phyloP scores from a whole-genome alignment of 2,329 filamentous ascomycete species.

The Cladobotryum protrusum region DNA sequence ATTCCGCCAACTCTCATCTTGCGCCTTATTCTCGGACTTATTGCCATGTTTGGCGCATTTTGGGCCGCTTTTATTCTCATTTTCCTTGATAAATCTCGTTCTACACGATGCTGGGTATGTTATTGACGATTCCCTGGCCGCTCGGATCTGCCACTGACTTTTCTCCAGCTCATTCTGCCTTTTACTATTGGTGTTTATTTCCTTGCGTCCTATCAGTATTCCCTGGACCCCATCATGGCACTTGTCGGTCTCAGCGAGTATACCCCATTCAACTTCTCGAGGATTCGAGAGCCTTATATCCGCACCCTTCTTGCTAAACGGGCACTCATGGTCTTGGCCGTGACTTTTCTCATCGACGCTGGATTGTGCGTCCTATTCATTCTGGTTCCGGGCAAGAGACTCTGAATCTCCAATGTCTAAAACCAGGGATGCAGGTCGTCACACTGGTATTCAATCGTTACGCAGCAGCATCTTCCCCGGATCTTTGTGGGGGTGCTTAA shows the following conservation, averaged over 20 bases:
- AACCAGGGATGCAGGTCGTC: slow-evolving; percentile 1
- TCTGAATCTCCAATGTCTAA: slow-evolving; percentile 39
- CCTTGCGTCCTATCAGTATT: slow-evolving; percentile 89
- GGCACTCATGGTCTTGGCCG: slow-evolving; percentile 69
- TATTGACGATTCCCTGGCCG: not conserved
- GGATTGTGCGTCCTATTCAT: slow-evolving; percentile 88
- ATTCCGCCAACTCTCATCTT: slow-evolving; percentile 86
- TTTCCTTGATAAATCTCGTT: slow-evolving; percentile 71
- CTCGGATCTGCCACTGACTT: slow-evolving; percentile 16
- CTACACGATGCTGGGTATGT: slow-evolving; percentile 78
- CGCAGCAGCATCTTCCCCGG: not conserved
- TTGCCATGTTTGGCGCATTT: slow-evolving; percentile 80
- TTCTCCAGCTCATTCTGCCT: slow-evolving; percentile 62
- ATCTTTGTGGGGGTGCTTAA: slow-evolving; percentile 5
- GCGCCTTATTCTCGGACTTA: slow-evolving; percentile 75
- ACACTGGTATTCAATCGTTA: slow-evolving; percentile 6
- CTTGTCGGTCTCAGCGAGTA: slow-evolving; percentile 91
- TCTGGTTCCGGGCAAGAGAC: slow-evolving; percentile 81
- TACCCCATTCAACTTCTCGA: slow-evolving; percentile 86
- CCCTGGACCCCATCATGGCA: slow-evolving; percentile 85
- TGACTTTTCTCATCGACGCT: slow-evolving; percentile 71
- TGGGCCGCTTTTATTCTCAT: slow-evolving; percentile 94
- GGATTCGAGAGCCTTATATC: slow-evolving; percentile 85
- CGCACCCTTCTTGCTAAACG: slow-evolving; percentile 78
- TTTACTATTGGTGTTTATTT: slow-evolving; percentile 89